Evolutionary conservation across 768 basidiomycete species (phyloP).

Genomic region (Lactarius deliciosus): DNA sequence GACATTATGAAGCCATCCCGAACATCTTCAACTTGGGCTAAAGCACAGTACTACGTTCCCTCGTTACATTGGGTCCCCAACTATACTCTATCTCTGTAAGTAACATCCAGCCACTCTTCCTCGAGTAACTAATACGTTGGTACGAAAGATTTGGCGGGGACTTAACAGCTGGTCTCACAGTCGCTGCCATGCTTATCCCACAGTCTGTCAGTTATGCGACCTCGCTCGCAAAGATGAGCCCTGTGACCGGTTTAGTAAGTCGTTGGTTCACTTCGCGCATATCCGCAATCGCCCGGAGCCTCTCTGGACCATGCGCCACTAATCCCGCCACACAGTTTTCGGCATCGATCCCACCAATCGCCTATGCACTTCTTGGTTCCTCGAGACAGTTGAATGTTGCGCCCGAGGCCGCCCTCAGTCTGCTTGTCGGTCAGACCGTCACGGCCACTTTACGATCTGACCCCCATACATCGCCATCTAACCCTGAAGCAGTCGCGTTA

Average conservation of each 20-base stretch:
- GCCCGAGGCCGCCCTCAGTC: constrained; percentile 84
- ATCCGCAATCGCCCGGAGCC: neutral
- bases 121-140: constrained; percentile 34
- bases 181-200: constrained; percentile 81
- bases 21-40: constrained; percentile 37
- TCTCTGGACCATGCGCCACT: neutral
- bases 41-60: constrained; percentile 74
- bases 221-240: constrained; percentile 80
- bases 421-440: constrained; percentile 86
- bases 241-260: constrained; percentile 80
- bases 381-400: constrained; percentile 80
- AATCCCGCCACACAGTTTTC: constrained; percentile 55
- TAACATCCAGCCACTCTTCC: constrained; percentile 23
- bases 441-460: constrained; percentile 54
- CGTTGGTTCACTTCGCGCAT: neutral
- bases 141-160: constrained; percentile 61
- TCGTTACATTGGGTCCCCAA: constrained; percentile 77
- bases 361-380: constrained; percentile 88
- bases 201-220: constrained; percentile 92
- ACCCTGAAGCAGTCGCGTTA: constrained; percentile 56
- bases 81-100: constrained; percentile 68
- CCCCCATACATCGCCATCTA: constrained; percentile 35
- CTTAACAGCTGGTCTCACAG: constrained; percentile 75
- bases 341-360: constrained; percentile 81
- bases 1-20: constrained; percentile 13